Percentiles rank a stretch among this genome's conserved stretches.
These are phyloP conservation scores for Boletus coccyginus DNA, from an alignment of 768 basidiomycete species.

Conservation along the genomic window DNA sequence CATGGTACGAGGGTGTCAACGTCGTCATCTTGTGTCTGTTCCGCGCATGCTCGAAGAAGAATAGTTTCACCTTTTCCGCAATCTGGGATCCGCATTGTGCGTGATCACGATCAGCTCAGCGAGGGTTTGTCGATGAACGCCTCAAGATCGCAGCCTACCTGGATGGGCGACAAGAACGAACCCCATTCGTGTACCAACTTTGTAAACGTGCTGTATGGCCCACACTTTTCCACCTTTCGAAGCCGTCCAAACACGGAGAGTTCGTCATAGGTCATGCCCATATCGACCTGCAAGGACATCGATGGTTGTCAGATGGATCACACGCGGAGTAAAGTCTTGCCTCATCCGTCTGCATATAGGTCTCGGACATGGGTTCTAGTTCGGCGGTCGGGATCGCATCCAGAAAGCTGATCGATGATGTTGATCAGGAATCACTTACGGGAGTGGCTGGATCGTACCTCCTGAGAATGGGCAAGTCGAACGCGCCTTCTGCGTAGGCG, in stretches of 20 bases:
- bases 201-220: slow-evolving; percentile 96
- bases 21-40: slow-evolving; percentile 99
- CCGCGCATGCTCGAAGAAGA: slow-evolving; percentile 95
- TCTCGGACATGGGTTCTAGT: slow-evolving; percentile 91
- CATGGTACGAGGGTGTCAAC: slow-evolving; percentile 90
- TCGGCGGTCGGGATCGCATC: slow-evolving; percentile 94
- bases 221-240: slow-evolving; percentile 95
- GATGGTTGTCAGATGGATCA: neutral
- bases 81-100: slow-evolving; percentile 42
- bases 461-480: slow-evolving; percentile 80
- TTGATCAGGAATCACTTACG: neutral
- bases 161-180: slow-evolving; percentile 70
- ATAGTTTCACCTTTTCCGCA: slow-evolving; percentile 94
- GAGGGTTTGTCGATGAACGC: no score
- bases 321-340: slow-evolving; percentile 36
- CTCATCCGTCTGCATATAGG: slow-evolving; percentile 95
- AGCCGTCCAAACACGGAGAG: slow-evolving; percentile 90
- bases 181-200: slow-evolving; percentile 97
- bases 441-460: slow-evolving; percentile 47
- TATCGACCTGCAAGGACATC: slow-evolving; percentile 64
- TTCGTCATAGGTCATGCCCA: slow-evolving; percentile 99
- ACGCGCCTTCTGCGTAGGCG: slow-evolving; percentile 71
- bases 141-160: slow-evolving; percentile 45
- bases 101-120: slow-evolving; percentile 36
- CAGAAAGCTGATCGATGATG: slow-evolving; percentile 62